Conservation (phyloP, 164 flowering plant species). For the Magnolia sinica region DNA sequence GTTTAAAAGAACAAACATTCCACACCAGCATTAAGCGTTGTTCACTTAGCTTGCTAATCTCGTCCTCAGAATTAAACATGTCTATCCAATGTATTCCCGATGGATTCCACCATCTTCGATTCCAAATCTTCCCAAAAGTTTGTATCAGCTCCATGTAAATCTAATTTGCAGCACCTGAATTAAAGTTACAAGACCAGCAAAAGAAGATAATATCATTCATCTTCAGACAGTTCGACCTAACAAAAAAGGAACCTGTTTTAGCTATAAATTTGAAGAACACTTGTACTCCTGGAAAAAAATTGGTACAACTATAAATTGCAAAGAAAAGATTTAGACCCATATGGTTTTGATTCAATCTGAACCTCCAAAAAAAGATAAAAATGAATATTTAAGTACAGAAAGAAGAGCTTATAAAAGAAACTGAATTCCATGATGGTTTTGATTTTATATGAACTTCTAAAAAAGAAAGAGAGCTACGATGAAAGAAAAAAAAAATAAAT, state of each 20-base stretch:
- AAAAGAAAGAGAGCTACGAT: neutral
- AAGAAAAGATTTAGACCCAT: neutral
- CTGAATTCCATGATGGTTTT: neutral
- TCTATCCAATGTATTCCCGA: slow-evolving; percentile 84
- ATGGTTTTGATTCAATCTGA: neutral
- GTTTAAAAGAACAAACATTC: slow-evolving; percentile 28
- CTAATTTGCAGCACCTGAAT: slow-evolving; percentile 88
- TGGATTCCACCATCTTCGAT: slow-evolving; percentile 72
- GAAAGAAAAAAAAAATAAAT: neutral
- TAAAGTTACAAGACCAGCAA: neutral
- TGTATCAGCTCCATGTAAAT: slow-evolving; percentile 74
- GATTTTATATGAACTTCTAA: neutral
- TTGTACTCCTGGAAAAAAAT: neutral
- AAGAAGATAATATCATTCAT: neutral
- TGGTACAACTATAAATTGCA: neutral
- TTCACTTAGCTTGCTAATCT: slow-evolving; percentile 94
- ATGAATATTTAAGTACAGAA: neutral
- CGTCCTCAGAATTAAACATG: slow-evolving; percentile 97
- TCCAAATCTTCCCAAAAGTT: slow-evolving; percentile 95
- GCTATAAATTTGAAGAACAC: slow-evolving; percentile 3
- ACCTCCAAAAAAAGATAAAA: neutral
- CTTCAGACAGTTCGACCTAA: neutral
- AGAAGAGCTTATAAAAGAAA: neutral
- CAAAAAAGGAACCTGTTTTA: neutral
- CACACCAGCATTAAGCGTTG: slow-evolving; percentile 89